Evolutionary conservation across 352 stramenopile genomes (phyloP).

Genomic region (Globisporangium yorkense): DNA sequence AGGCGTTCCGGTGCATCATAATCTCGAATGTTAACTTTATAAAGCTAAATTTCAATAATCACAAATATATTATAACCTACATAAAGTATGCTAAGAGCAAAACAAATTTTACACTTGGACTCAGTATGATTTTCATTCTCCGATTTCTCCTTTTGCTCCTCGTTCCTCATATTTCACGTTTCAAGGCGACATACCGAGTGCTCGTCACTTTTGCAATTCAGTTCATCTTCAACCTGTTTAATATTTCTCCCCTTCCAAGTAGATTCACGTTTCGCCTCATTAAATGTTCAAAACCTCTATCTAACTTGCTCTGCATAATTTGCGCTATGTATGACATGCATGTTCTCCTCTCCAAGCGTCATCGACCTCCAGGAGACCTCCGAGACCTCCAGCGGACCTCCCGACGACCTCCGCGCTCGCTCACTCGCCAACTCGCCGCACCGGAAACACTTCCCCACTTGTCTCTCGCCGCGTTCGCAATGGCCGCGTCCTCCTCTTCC

Average conservation of each 20-base stretch:
- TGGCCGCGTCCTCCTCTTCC: slow-evolving; percentile 23
- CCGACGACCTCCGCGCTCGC: background rate
- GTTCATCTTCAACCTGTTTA: background rate
- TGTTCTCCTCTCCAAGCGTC: background rate
- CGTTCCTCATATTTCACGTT: background rate
- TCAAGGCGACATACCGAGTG: background rate
- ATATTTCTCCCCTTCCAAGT: background rate
- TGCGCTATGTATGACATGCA: background rate
- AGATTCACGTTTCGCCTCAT: background rate
- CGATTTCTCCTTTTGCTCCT: no score
- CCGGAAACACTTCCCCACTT: background rate
- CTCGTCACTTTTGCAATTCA: background rate
- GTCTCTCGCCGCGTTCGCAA: background rate
- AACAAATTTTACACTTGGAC: no score
- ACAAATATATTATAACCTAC: no score
- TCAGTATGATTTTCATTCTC: no score
- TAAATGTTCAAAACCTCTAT: background rate
- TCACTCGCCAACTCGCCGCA: background rate
- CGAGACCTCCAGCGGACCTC: background rate
- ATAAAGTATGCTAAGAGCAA: no score
- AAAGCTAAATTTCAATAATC: no score
- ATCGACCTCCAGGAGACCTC: background rate
- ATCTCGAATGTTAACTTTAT: no score
- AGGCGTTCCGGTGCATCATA: no score
- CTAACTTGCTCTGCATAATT: background rate